Base-by-base conservation (phyloP, 1,139 yeast species). In the Yamadazyma dushanensis region DNA sequence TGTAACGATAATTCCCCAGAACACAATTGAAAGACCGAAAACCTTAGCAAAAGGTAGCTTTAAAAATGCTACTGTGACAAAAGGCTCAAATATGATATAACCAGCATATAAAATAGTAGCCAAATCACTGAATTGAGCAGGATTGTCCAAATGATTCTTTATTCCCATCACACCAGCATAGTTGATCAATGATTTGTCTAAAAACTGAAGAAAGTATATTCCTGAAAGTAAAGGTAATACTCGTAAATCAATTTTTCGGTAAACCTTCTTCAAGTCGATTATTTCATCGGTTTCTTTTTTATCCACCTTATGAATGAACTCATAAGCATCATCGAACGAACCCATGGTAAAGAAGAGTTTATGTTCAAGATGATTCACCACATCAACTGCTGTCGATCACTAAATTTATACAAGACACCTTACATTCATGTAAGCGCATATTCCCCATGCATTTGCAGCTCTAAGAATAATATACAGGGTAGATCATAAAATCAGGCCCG, bases 161-260 rank as follows among this genome's bases (percentile, higher is more conserved):
- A 74, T 66, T 1, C 79, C 79, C 76, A 73, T 72, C 1, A 73
- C 76, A 1, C 76, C 73, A 2, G 78, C 70, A 49, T 70, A 72
- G 43, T 69, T 68, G 26, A 71, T 51, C 7, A 69, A 52, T 5
- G 67, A 56, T 45, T 72, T 72, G 43, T 73, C 78, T 31, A 73
- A 50, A 45, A 64, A 70, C 44, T 70, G 76, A 20, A 70, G 52
- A 39, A 70, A 66, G 45, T 71, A 72, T 35, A 67, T 58, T 9
- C 61, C 53, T 36, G 70, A 63, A 29, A 69, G 44, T 9, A 70
- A 33, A 0, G 73, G 61, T 31, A 70, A 38, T 18, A 66, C 54
- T 14, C 56, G 44, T 14, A 34, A 29, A 41, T 66, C 73, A 15
- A 66, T 45, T 39, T 63, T 63, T 16, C 49, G 34, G 26, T 48